These are phyloP conservation scores for Ampelomyces quisqualis DNA, from an alignment of 2,329 filamentous ascomycete genomes.

Conservation along the genomic window DNA sequence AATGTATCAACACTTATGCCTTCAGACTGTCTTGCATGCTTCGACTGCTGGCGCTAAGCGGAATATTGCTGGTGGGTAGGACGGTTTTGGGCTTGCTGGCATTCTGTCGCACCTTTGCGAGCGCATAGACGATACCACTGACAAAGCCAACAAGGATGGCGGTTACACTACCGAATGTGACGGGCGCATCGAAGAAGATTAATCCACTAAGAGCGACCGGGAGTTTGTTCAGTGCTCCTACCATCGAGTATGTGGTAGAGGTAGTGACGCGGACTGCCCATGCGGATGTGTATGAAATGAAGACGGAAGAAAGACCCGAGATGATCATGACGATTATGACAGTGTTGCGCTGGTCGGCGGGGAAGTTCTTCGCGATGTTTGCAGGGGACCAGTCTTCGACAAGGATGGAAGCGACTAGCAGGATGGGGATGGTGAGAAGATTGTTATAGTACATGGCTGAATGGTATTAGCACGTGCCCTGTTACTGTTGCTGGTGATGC, in stretches of 20 bases:
- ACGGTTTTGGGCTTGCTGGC: constrained; percentile 63
- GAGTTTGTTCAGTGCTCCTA: constrained; percentile 95
- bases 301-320: constrained; percentile 88
- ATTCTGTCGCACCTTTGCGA: constrained; percentile 83
- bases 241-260: constrained; percentile 98
- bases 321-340: constrained; percentile 89
- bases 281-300: constrained; percentile 99
- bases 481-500: constrained; percentile 38
- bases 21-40: constrained; percentile 86
- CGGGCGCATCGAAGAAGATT: constrained; percentile 91
- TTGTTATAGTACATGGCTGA: constrained; percentile 99
- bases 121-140: constrained; percentile 85
- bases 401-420: constrained; percentile 77
- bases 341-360: constrained; percentile 71
- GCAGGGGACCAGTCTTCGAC: constrained; percentile 87
- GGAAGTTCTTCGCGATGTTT: constrained; percentile 88
- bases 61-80: constrained; percentile 65
- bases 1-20: constrained; percentile 22
- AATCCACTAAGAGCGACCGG: constrained; percentile 90
- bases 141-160: constrained; percentile 91
- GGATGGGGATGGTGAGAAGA: constrained; percentile 89
- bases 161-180: constrained; percentile 87
- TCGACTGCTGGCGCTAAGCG: constrained; percentile 86
- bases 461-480: constrained; percentile 9
- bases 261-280: constrained; percentile 98